Conservation (phyloP, 257 asterid genomes). For the Solanum habrochaites region DNA sequence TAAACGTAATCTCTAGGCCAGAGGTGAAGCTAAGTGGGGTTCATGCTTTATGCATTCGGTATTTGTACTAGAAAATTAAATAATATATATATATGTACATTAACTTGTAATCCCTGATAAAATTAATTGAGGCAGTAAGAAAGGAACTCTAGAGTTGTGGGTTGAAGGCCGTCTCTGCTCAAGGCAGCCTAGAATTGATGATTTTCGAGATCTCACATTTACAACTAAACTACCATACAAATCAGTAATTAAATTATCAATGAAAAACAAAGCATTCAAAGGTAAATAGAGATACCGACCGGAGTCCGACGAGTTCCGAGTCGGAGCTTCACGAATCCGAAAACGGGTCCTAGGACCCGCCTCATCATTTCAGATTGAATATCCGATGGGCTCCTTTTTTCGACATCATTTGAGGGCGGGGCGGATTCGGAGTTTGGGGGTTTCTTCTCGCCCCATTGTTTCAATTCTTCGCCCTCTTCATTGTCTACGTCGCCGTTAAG, state of each 20-base stretch:
- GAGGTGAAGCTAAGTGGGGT: too few relatives aligned
- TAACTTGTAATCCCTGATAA: too few relatives aligned
- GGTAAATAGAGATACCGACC: conserved; percentile 43
- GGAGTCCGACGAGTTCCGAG: conserved; percentile 53
- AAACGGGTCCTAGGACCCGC: conserved; percentile 64
- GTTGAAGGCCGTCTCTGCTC: too few relatives aligned
- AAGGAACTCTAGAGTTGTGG: too few relatives aligned
- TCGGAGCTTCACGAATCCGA: conserved; percentile 89
- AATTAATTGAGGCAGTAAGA: too few relatives aligned
- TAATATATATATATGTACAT: too few relatives aligned
- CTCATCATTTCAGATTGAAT: conserved; percentile 69
- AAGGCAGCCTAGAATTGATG: not conserved
- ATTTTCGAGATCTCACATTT: not conserved
- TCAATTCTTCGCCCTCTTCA: conserved; percentile 83
- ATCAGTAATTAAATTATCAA: not conserved
- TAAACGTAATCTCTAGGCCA: not conserved
- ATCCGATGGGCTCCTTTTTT: conserved; percentile 29
- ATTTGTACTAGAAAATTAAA: too few relatives aligned
- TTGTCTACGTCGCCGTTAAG: conserved; percentile 76
- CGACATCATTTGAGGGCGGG: conserved; percentile 56
- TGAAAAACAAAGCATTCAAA: not conserved
- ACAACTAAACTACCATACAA: not conserved
- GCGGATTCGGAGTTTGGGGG: conserved; percentile 35
- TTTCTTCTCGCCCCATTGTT: not conserved
- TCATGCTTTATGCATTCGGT: too few relatives aligned